phyloP scores from a whole-genome alignment of 75 land plant species.

The Pseudotsuga menziesii region DNA sequence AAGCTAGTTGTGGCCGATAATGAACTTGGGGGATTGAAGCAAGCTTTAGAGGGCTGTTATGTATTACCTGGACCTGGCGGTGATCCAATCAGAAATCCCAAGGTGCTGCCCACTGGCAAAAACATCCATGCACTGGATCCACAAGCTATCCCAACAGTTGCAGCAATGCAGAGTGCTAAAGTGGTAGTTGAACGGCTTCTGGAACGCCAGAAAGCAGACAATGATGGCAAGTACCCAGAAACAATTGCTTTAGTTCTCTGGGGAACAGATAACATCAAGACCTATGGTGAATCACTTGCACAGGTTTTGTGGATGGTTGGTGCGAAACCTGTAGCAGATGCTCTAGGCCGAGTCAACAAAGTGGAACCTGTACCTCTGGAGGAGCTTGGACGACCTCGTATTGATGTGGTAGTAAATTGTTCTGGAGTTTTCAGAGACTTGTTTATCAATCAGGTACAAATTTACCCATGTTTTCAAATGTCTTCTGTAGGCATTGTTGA shows the following conservation, averaged over 20 bases:
- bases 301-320: slow-evolving; percentile 99
- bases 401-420: slow-evolving; percentile 99
- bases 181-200: slow-evolving; percentile 90
- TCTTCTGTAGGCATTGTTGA: neutral
- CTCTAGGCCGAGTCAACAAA: slow-evolving; percentile 94
- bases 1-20: slow-evolving; percentile 94
- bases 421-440: slow-evolving; percentile 99
- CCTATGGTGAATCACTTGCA: slow-evolving; percentile 98
- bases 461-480: neutral
- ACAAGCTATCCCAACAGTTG: slow-evolving; percentile 93
- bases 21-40: slow-evolving; percentile 85
- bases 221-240: slow-evolving; percentile 97
- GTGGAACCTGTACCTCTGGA: slow-evolving; percentile 91
- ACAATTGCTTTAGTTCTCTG: slow-evolving; percentile 96
- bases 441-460: slow-evolving; percentile 95
- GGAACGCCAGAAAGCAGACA: slow-evolving; percentile 88
- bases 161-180: slow-evolving; percentile 96
- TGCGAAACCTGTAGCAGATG: slow-evolving; percentile 85
- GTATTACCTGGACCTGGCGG: slow-evolving; percentile 99
- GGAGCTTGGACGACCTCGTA: slow-evolving; percentile 93
- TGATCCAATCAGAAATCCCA: slow-evolving; percentile 97
- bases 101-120: slow-evolving; percentile 97
- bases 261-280: slow-evolving; percentile 99
- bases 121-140: slow-evolving; percentile 99
- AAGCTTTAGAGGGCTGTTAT: slow-evolving; percentile 90